Conservation (phyloP, 257 asterid genomes). For the Scutellaria minor region DNA sequence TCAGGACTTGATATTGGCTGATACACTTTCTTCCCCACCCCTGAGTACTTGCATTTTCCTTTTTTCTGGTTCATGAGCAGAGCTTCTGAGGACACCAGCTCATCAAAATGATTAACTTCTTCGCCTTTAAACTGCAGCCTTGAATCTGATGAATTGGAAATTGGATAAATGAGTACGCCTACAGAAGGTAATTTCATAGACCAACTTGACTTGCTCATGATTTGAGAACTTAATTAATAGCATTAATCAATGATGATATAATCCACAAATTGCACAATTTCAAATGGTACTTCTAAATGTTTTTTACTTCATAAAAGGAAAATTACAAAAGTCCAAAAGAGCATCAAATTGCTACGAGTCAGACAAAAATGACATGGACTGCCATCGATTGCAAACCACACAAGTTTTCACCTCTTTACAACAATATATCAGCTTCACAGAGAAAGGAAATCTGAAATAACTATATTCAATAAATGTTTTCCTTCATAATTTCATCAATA, state of each 20-base stretch:
- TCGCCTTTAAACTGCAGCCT: slow-evolving; percentile 48
- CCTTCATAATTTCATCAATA: slow-evolving; percentile 17
- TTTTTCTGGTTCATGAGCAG: slow-evolving; percentile 45
- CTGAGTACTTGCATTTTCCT: slow-evolving; percentile 54
- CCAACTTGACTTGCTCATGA: not conserved
- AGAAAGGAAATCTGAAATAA: not conserved
- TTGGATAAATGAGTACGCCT: not conserved
- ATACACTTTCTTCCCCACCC: slow-evolving; percentile 57
- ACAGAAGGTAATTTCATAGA: slow-evolving; percentile 9
- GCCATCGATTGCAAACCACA: too few species aligned
- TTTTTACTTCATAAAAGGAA: too few species aligned
- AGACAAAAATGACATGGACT: too few species aligned
- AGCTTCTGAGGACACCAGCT: slow-evolving; percentile 59
- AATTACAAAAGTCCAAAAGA: too few species aligned
- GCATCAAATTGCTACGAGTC: too few species aligned
- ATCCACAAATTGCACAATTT: not conserved
- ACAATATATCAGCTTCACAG: too few species aligned
- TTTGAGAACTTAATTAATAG: slow-evolving; percentile 18
- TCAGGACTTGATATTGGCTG: slow-evolving; percentile 46
- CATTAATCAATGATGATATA: slow-evolving; percentile 5
- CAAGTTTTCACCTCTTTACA: too few species aligned
- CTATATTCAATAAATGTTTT: slow-evolving; percentile 10
- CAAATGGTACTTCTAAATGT: too few species aligned
- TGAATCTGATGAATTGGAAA: slow-evolving; percentile 36
- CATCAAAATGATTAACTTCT: slow-evolving; percentile 58